Evolutionary conservation across 495 filamentous ascomycete species (phyloP).

Genomic region (Lophiostoma macrostomum): DNA sequence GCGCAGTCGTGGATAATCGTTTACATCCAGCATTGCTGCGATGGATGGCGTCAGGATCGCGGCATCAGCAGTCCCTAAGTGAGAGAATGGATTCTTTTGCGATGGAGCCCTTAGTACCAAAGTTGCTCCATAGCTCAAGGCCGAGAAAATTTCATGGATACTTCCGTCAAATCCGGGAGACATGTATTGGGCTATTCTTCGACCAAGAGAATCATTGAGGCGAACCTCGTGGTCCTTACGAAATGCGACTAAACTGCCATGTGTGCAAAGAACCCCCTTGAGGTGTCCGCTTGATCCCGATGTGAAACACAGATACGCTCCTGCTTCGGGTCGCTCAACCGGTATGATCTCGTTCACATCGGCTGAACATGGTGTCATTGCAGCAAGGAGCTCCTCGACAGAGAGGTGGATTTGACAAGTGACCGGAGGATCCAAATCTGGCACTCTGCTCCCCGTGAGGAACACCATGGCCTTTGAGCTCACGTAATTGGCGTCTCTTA

Average conservation of each 20-base stretch:
- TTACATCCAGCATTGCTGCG: neutral
- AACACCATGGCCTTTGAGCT: conserved; percentile 8
- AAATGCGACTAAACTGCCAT: conserved; percentile 18
- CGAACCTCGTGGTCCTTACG: conserved; percentile 6
- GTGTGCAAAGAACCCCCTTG: conserved; percentile 21
- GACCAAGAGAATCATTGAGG: neutral
- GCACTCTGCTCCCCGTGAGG: neutral
- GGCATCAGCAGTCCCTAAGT: neutral
- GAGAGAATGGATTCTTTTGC: neutral
- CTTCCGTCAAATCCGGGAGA: conserved; percentile 25
- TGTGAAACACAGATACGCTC: conserved; percentile 23
- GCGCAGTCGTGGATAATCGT: too few species aligned
- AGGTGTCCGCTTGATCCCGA: conserved; percentile 19
- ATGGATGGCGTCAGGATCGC: conserved; percentile 15
- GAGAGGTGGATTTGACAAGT: conserved; percentile 1
- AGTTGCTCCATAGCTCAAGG: conserved; percentile 15
- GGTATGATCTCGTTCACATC: neutral
- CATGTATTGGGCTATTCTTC: conserved; percentile 17
- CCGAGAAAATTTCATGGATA: conserved; percentile 26
- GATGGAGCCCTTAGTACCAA: conserved; percentile 8
- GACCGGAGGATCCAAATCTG: neutral
- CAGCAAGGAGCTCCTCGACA: conserved; percentile 6
- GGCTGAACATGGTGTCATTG: too few species aligned
- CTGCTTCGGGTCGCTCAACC: neutral
- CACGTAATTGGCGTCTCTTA: neutral